Percentiles rank a stretch among this genome's conserved stretches.
These are phyloP conservation scores for Saccharomycopsis sp. DNA, from an alignment of 805 yeast species.

Conservation along the genomic window DNA sequence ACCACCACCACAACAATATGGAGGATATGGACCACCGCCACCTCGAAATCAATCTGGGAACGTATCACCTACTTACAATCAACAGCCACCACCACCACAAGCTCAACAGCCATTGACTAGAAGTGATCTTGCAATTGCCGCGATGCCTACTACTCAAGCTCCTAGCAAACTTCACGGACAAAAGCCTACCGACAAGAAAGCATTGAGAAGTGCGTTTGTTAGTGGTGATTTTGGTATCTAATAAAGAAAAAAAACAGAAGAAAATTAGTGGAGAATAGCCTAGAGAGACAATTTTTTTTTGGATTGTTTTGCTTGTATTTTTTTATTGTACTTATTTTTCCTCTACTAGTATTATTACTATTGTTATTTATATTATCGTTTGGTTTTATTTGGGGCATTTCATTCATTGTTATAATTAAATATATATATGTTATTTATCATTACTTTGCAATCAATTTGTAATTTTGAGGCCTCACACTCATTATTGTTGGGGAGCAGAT, in stretches of 20 bases:
- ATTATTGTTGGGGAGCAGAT: too few relatives aligned
- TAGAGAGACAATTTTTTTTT: too few relatives aligned
- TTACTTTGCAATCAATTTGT: too few relatives aligned
- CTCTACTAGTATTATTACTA: too few relatives aligned
- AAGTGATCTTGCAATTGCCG: conserved; percentile 38
- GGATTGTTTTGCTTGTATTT: too few relatives aligned
- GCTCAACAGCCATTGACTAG: conserved; percentile 26
- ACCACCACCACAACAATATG: conserved; percentile 5
- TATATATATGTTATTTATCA: too few relatives aligned
- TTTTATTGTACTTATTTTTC: too few relatives aligned
- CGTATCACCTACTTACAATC: conserved; percentile 11
- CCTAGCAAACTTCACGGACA: conserved; percentile 43
- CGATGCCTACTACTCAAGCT: conserved; percentile 39
- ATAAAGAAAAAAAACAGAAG: background rate
- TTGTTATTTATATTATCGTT: too few relatives aligned
- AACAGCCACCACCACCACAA: conserved; percentile 1
- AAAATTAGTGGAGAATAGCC: too few relatives aligned
- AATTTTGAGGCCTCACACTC: too few relatives aligned
- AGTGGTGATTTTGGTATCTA: conserved; percentile 66
- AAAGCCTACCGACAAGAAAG: conserved; percentile 42
- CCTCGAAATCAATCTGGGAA: conserved; percentile 16
- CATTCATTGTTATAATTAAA: too few relatives aligned
- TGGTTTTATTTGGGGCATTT: too few relatives aligned
- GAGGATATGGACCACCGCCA: conserved; percentile 22
- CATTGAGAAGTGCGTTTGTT: conserved; percentile 55